phyloP scores from a whole-genome alignment of 2,329 filamentous ascomycete species.

The Epichloe elymi region DNA sequence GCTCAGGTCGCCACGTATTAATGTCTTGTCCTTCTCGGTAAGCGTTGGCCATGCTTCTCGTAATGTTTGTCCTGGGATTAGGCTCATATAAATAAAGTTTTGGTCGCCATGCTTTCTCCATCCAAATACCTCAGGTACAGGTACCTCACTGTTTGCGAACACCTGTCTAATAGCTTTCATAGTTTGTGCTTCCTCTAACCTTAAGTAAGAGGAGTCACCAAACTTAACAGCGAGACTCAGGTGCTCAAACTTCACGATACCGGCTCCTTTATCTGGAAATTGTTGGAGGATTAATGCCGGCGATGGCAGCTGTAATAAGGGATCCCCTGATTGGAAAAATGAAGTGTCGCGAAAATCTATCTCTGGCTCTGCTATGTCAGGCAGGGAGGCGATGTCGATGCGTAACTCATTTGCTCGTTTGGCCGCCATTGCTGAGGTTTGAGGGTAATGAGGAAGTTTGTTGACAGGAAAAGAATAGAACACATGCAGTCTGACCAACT shows the following conservation, averaged over 20 bases:
- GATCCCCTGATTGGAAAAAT: not conserved
- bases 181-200: not conserved
- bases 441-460: not conserved
- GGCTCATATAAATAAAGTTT: slow-evolving; percentile 12
- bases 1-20: slow-evolving; percentile 6
- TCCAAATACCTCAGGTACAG: not conserved
- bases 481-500: too few relatives aligned
- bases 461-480: not conserved
- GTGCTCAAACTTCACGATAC: not conserved
- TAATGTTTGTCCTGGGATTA: slow-evolving; percentile 9
- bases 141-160: not conserved
- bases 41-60: slow-evolving; percentile 10
- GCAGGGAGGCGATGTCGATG: not conserved
- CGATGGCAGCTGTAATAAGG: not conserved
- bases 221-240: not conserved
- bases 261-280: not conserved
- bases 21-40: slow-evolving; percentile 9
- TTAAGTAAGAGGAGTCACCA: not conserved
- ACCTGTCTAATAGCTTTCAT: not conserved
- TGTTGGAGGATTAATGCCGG: not conserved
- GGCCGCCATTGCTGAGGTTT: not conserved
- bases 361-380: not conserved
- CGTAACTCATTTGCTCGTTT: not conserved
- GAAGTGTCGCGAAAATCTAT: not conserved
- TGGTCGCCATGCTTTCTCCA: not conserved